Percentiles rank a stretch among this genome's conserved stretches.
phyloP scores from a whole-genome alignment of 306 rosid genomes.

The Echinosophora koreensis region DNA sequence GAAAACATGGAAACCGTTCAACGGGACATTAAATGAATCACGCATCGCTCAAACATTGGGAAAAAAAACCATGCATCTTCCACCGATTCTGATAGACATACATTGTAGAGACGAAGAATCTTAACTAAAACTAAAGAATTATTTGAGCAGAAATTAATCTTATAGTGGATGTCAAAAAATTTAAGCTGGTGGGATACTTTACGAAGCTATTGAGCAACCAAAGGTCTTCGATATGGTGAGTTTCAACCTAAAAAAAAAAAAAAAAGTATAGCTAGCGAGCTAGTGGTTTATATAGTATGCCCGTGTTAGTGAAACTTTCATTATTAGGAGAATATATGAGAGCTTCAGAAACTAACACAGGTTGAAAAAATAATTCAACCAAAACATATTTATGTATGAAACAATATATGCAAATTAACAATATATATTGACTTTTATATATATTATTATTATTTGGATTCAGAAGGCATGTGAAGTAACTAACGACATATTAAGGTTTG shows the following conservation, averaged over 20 bases:
- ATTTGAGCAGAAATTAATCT: too few relatives aligned
- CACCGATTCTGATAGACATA: not conserved
- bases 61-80: not conserved
- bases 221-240: too few relatives aligned
- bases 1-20: slow-evolving; percentile 1
- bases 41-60: not conserved
- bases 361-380: not conserved
- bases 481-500: slow-evolving; percentile 11
- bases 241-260: not conserved
- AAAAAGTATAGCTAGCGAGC: not conserved
- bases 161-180: too few relatives aligned
- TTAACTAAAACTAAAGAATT: too few relatives aligned
- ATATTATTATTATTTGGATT: not conserved
- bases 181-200: too few relatives aligned
- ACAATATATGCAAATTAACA: not conserved
- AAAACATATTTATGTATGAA: not conserved
- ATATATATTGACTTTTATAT: slow-evolving; percentile 16
- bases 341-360: too few relatives aligned
- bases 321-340: not conserved
- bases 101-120: too few relatives aligned
- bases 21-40: not conserved
- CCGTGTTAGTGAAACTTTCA: not conserved
- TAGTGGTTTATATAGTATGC: not conserved
- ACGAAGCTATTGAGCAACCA: too few relatives aligned
- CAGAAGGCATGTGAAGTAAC: not conserved